Conservation (phyloP, 179 eudicot genomes). For the Beta macrorhiza region DNA sequence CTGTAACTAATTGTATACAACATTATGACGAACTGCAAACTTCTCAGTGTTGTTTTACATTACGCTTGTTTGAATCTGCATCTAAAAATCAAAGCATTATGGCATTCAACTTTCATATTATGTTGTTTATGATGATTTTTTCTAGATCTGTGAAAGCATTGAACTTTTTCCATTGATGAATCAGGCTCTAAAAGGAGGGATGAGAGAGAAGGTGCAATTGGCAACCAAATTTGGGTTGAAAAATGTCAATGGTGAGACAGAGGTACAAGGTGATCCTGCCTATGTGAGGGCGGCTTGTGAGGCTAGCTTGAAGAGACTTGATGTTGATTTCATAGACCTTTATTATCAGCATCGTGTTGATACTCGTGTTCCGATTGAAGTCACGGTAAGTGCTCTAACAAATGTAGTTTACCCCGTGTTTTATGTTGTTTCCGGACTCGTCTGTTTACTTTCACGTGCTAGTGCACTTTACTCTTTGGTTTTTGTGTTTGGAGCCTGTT, state of each 20-base stretch:
- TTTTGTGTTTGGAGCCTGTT: too few relatives aligned
- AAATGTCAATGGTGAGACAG: constrained; percentile 8
- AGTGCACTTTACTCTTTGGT: background rate
- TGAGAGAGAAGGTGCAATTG: constrained; percentile 32
- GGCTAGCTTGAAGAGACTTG: constrained; percentile 48
- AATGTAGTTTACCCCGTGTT: background rate
- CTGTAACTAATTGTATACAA: background rate
- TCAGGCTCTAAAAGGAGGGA: constrained; percentile 30
- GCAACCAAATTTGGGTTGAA: constrained; percentile 43
- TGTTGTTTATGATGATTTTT: background rate
- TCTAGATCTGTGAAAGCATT: background rate
- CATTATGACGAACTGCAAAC: too few relatives aligned
- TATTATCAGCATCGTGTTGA: constrained; percentile 46
- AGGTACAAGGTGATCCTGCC: constrained; percentile 38
- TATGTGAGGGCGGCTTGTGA: constrained; percentile 48
- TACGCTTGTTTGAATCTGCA: background rate
- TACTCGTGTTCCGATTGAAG: constrained; percentile 40
- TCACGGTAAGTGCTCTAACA: constrained; percentile 32
- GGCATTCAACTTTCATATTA: background rate
- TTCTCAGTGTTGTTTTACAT: background rate
- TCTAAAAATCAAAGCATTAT: background rate
- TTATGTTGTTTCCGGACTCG: background rate
- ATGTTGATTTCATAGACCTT: constrained; percentile 39
- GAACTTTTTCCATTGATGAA: background rate
- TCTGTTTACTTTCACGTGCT: background rate